Base-by-base conservation (phyloP, 345 rosid species). In the Ceriops decandra region DNA sequence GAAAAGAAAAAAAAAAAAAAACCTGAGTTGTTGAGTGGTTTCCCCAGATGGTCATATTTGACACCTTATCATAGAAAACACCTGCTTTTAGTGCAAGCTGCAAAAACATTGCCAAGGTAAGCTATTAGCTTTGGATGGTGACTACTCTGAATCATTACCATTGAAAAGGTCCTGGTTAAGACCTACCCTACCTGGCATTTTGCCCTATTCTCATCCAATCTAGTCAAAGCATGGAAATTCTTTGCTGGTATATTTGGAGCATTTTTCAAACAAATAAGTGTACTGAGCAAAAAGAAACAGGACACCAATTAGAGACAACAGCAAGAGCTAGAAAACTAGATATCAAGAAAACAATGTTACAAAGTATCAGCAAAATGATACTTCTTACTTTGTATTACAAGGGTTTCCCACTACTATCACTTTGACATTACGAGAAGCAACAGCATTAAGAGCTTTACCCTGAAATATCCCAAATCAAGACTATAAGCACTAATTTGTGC, bases 1-100 rank as follows among this genome's bases (percentile, higher is more conserved):
- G 31, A 46, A n/a, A 13, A 24, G 24, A 28, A 60, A 71, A 62
- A 74, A 30, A n/a, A 46, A 63, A 46, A 13, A 35, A 62, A 56
- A 93, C 97, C 99, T 95, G 97, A 73, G 99, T 95, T 13, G 95
- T 95, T 2, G 99, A 95, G 82, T 95, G 99, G 76, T 95, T 95
- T 68, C 99, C 99, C 99, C 99, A 95, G 35, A 95, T 91, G 74
- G 99, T 90, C 92, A 90, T 62, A 65, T 90, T 91, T 38, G 99
- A 95, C 64, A 95, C 99, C 79, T 88, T 85, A 73, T 95, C 99
- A 22, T 95, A 95, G 81, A 95, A 95, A 52, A 90, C 96, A 2
- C 96, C 97, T 10, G 99, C 96, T 84, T 91, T 95, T 46, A 88
- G 84, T 21, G 99, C 99, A 57, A 95, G 92, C 99, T 95, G 86